These are phyloP conservation scores for Trichoderma afroharzianum DNA, from an alignment of 2,329 filamentous ascomycete genomes.

Conservation along the genomic window DNA sequence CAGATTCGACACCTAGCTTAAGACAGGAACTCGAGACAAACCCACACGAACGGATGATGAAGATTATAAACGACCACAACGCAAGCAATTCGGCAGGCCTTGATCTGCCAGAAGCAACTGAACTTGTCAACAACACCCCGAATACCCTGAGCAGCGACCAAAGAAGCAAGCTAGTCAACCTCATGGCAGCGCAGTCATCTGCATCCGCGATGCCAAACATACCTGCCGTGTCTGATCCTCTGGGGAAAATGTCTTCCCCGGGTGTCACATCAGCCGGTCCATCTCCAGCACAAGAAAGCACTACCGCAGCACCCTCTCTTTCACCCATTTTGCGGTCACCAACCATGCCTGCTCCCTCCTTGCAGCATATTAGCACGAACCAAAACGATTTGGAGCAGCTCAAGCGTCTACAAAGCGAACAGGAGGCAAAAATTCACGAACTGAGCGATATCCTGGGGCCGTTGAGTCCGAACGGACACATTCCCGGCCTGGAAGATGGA, in stretches of 20 bases:
- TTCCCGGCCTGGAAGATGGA: slow-evolving; percentile 62
- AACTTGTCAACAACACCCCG: slow-evolving; percentile 52
- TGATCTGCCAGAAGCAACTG: slow-evolving; percentile 49
- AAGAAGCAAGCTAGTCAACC: slow-evolving; percentile 54
- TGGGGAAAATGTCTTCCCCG: slow-evolving; percentile 18
- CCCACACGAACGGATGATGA: slow-evolving; percentile 61
- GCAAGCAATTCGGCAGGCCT: slow-evolving; percentile 47
- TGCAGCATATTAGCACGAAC: slow-evolving; percentile 64
- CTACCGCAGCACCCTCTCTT: slow-evolving; percentile 37
- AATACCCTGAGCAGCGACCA: slow-evolving; percentile 55
- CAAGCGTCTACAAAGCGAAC: slow-evolving; percentile 73
- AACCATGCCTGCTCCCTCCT: slow-evolving; percentile 44
- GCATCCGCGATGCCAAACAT: slow-evolving; percentile 25
- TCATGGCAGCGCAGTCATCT: slow-evolving; percentile 50
- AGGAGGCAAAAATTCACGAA: slow-evolving; percentile 72
- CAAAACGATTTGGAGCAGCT: slow-evolving; percentile 75
- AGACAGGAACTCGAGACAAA: slow-evolving; percentile 56
- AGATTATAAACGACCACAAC: slow-evolving; percentile 62
- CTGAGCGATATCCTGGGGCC: slow-evolving; percentile 72
- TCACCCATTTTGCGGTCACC: slow-evolving; percentile 48
- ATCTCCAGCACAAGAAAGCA: slow-evolving; percentile 24
- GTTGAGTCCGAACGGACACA: slow-evolving; percentile 72
- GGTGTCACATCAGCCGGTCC: slow-evolving; percentile 27
- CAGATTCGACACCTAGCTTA: slow-evolving; percentile 48
- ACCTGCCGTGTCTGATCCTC: slow-evolving; percentile 21